A percentile compares a stretch with the other conserved stretches of the same genome.
These are phyloP conservation scores for Colletotrichum sp. DNA, from an alignment of 2,329 filamentous ascomycete genomes.

Conservation along the genomic window DNA sequence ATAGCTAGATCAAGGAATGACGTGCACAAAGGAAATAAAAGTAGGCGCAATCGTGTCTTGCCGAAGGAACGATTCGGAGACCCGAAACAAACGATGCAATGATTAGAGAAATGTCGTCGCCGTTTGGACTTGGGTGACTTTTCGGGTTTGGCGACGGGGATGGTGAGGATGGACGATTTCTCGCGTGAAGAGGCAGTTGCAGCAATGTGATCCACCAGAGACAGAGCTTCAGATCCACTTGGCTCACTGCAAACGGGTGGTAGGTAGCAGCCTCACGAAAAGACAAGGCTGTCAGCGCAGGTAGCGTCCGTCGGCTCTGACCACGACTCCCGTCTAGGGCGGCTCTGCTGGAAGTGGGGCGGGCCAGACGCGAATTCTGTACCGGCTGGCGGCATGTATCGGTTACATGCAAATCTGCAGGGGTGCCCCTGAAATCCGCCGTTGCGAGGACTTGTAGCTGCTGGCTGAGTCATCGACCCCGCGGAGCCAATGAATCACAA, in stretches of 20 bases:
- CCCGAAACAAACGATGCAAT: background rate
- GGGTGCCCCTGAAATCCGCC: background rate
- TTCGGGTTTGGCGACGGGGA: background rate
- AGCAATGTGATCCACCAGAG: background rate
- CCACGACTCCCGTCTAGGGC: background rate
- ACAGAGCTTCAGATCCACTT: slow-evolving; percentile 16
- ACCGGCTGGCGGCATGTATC: background rate
- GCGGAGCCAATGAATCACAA: background rate
- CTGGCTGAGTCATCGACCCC: slow-evolving; percentile 12
- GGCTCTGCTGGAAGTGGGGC: background rate
- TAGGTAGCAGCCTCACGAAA: slow-evolving; percentile 18
- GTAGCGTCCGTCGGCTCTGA: background rate
- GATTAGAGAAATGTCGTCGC: background rate
- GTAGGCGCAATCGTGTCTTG: background rate
- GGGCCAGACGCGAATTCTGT: background rate
- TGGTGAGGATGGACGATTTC: slow-evolving; percentile 9
- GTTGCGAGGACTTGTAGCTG: background rate
- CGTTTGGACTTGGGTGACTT: background rate
- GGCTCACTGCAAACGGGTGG: slow-evolving; percentile 6
- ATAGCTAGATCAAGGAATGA: background rate
- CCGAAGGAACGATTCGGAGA: background rate
- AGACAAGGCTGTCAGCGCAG: slow-evolving; percentile 10
- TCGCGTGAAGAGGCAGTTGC: slow-evolving; percentile 19
- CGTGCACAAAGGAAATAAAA: slow-evolving; percentile 1
- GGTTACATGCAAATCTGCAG: background rate